Conservation (phyloP, 495 filamentous ascomycete species). For the Saxophila tyrrhenica region DNA sequence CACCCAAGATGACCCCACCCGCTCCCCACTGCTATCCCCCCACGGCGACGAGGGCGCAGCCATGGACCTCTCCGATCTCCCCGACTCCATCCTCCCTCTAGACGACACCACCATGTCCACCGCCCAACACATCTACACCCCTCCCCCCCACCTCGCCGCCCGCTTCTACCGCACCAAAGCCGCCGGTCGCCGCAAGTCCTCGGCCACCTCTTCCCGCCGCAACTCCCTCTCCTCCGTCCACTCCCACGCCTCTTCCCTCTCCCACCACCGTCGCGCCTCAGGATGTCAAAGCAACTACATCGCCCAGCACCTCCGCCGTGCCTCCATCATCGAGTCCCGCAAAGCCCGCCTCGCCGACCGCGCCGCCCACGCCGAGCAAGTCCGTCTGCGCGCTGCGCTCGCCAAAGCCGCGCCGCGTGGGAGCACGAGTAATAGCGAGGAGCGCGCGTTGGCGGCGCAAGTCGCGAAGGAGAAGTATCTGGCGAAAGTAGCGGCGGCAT, state of each 20-base stretch:
- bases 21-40: not conserved
- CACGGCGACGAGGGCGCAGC: not conserved
- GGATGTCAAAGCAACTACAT: constrained; percentile 68
- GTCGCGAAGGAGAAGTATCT: constrained; percentile 82
- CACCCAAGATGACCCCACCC: not conserved
- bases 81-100: not conserved
- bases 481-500: constrained; percentile 84
- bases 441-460: constrained; percentile 78
- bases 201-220: constrained; percentile 73
- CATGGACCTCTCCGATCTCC: not conserved
- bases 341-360: constrained; percentile 89
- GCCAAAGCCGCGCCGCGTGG: constrained; percentile 61
- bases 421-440: constrained; percentile 57
- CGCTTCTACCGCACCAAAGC: constrained; percentile 62
- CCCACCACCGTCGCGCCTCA: constrained; percentile 38
- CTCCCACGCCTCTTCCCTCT: constrained; percentile 56
- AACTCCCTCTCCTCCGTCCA: constrained; percentile 83
- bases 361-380: constrained; percentile 91
- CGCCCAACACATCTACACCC: constrained; percentile 31
- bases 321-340: constrained; percentile 82
- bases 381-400: constrained; percentile 72
- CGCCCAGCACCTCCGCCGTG: constrained; percentile 80
- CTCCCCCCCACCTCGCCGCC: constrained; percentile 74
- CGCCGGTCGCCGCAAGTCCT: constrained; percentile 63
- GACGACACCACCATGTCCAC: not conserved